phyloP scores from a whole-genome alignment of 805 yeast genomes.

The Hanseniaspora mollemarum region DNA sequence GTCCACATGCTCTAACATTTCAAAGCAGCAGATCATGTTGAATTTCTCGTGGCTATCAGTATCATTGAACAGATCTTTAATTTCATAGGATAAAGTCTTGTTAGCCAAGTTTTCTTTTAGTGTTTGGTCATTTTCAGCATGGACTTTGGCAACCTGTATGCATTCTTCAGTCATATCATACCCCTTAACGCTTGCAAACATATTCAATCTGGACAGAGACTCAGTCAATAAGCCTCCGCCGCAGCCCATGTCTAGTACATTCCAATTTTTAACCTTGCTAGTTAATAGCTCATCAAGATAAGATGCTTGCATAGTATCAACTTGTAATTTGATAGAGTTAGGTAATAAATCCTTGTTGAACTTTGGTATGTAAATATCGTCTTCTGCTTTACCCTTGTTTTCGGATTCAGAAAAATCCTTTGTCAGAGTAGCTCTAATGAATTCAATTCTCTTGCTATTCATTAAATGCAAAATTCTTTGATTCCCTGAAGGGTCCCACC shows the following conservation, averaged over 20 bases:
- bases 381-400: not conserved
- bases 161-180: conserved; percentile 81
- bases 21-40: conserved; percentile 83
- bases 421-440: conserved; percentile 46
- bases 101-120: conserved; percentile 34
- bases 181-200: conserved; percentile 57
- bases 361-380: conserved; percentile 61
- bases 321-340: conserved; percentile 36
- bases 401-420: not conserved
- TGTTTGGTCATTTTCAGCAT: conserved; percentile 54
- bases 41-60: conserved; percentile 34
- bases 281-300: conserved; percentile 27
- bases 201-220: conserved; percentile 64
- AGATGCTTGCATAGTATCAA: conserved; percentile 44
- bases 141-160: conserved; percentile 63
- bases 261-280: conserved; percentile 28
- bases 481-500: conserved; percentile 96
- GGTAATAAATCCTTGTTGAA: conserved; percentile 63
- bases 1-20: conserved; percentile 88
- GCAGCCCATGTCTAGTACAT: conserved; percentile 83
- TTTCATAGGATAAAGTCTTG: conserved; percentile 39
- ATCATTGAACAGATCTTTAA: conserved; percentile 18
- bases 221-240: conserved; percentile 96
- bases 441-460: conserved; percentile 84
- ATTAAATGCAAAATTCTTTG: conserved; percentile 89